Conservation (phyloP, 1,139 yeast genomes). For the Yamadazyma buinensis region DNA sequence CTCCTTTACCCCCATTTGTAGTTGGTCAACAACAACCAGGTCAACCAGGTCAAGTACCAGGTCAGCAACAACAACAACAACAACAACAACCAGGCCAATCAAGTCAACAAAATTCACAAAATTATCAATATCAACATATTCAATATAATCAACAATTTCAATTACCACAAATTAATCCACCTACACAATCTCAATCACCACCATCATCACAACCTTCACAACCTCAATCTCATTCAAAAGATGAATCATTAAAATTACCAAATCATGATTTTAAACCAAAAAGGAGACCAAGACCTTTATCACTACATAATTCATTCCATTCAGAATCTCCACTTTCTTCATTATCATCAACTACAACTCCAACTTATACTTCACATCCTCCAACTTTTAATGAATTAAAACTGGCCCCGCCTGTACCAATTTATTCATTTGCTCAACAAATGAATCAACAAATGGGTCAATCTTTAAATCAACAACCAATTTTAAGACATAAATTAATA, state of each 20-base stretch:
- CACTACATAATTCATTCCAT: conserved; percentile 32
- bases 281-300: conserved; percentile 41
- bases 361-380: conserved; percentile 5
- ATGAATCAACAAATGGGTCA: conserved; percentile 12
- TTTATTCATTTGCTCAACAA: conserved; percentile 13
- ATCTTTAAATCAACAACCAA: too few species aligned
- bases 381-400: conserved; percentile 8
- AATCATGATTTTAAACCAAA: conserved; percentile 34
- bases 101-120: neutral
- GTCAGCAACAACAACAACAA: conserved; percentile 4
- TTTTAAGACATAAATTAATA: neutral
- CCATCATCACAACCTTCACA: neutral
- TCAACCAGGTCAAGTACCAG: conserved; percentile 9
- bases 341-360: conserved; percentile 14
- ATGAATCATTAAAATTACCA: conserved; percentile 21
- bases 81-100: neutral
- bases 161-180: too few species aligned
- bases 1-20: conserved; percentile 3
- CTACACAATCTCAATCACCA: neutral
- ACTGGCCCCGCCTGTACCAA: conserved; percentile 16
- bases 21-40: conserved; percentile 6
- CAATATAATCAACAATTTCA: neutral
- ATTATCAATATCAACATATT: neutral
- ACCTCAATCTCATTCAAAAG: neutral
- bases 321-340: conserved; percentile 13